A percentile compares a stretch with the other conserved stretches of the same genome.
Conservation (phyloP, 306 rosid genomes). For the Ammopiptanthus mongolicus region DNA sequence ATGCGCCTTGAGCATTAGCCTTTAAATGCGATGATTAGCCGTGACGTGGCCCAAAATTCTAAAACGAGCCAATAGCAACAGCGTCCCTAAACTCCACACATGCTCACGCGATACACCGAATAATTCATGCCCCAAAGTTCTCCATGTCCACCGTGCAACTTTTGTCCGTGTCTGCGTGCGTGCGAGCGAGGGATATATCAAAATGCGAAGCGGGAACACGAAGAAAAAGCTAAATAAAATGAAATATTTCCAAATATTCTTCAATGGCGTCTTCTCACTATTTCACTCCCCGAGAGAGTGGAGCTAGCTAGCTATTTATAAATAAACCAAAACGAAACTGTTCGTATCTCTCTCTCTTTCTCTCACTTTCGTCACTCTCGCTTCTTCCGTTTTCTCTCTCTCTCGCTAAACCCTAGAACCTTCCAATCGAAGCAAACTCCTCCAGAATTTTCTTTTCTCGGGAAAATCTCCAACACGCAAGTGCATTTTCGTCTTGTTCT, state of each 20-base stretch:
- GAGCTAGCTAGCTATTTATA: too few relatives aligned
- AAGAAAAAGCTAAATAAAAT: neutral
- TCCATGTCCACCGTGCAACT: neutral
- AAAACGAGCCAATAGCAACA: neutral
- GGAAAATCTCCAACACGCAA: neutral
- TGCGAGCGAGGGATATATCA: neutral
- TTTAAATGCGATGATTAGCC: too few relatives aligned
- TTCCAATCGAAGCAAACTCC: neutral
- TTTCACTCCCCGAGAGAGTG: neutral
- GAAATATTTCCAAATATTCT: neutral
- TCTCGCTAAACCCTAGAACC: slow-evolving; percentile 31
- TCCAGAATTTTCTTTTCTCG: neutral
- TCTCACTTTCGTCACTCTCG: neutral
- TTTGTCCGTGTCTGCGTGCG: neutral
- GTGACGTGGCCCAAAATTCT: neutral
- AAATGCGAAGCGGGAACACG: slow-evolving; percentile 11
- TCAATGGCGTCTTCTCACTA: neutral
- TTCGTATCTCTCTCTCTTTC: neutral
- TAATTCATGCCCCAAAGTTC: neutral
- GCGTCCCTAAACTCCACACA: too few relatives aligned
- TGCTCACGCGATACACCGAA: neutral
- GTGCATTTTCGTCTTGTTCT: neutral
- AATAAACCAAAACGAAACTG: neutral
- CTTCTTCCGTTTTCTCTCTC: neutral
- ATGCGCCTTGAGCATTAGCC: too few relatives aligned